Conservation (phyloP, 2,329 filamentous ascomycete species). For the Aureobasidium mangrovei region DNA sequence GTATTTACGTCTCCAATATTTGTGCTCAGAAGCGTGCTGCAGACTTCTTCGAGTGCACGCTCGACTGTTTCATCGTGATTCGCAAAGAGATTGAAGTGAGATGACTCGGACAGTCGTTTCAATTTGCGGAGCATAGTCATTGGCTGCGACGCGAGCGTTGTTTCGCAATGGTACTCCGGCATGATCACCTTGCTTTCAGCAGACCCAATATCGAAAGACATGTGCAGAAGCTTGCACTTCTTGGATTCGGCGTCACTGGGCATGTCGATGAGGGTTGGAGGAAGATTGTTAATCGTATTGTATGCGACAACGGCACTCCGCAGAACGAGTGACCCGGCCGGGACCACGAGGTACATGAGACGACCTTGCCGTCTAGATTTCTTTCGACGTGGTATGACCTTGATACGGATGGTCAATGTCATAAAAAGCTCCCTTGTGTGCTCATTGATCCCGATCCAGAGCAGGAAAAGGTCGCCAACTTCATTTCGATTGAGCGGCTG, state of each 20-base stretch:
- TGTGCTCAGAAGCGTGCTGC: not conserved
- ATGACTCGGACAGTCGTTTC: not conserved
- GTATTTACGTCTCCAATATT: not conserved
- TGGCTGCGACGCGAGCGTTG: not conserved
- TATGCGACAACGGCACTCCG: not conserved
- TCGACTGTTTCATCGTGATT: not conserved
- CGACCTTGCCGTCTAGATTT: conserved; percentile 1
- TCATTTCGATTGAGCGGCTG: not conserved
- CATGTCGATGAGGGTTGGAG: not conserved
- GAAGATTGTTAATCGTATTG: not conserved
- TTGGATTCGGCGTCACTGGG: not conserved
- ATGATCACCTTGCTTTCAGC: not conserved
- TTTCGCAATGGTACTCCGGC: not conserved
- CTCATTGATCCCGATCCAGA: not conserved
- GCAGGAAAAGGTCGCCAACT: not conserved
- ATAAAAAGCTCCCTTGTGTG: not conserved
- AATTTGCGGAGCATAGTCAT: not conserved
- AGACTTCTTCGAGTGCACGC: not conserved
- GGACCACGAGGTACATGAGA: not conserved
- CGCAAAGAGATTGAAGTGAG: not conserved
- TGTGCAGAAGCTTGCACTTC: not conserved
- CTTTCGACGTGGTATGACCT: not conserved
- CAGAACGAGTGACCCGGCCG: not conserved
- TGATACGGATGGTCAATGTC: conserved; percentile 1
- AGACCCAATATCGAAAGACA: not conserved